Evolutionary conservation across 2,329 filamentous ascomycete genomes (phyloP).

Genomic region (Colletotrichum musae): DNA sequence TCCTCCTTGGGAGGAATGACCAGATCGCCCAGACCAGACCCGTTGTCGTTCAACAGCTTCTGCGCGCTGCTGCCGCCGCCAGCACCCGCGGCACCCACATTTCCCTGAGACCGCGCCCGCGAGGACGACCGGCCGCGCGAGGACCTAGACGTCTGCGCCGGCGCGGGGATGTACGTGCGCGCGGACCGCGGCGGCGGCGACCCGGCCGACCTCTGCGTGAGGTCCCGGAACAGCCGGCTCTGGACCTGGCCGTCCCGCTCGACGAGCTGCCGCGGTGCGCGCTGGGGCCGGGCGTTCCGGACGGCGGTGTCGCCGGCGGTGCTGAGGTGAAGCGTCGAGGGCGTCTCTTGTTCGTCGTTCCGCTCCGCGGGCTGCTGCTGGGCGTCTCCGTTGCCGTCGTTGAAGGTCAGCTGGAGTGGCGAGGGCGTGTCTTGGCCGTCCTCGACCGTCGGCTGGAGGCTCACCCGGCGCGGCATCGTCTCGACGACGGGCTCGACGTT

Average conservation of each 20-base stretch:
- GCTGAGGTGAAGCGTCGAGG: conserved; percentile 9
- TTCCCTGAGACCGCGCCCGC: too few relatives aligned
- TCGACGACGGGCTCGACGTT: background rate
- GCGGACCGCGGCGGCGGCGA: conserved; percentile 2
- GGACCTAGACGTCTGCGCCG: too few relatives aligned
- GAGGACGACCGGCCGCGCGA: background rate
- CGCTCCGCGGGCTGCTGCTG: background rate
- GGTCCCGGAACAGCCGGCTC: background rate
- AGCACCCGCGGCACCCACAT: too few relatives aligned
- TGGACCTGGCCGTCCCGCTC: conserved; percentile 7
- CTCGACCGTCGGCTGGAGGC: background rate
- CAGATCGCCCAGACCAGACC: too few relatives aligned
- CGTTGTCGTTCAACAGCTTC: too few relatives aligned
- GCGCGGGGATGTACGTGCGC: background rate
- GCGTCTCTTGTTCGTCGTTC: background rate
- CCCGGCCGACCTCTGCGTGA: background rate
- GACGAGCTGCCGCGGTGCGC: background rate
- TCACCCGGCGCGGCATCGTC: background rate
- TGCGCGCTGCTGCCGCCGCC: too few relatives aligned
- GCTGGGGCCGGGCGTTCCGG: background rate
- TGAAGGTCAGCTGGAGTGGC: background rate
- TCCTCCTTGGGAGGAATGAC: too few relatives aligned
- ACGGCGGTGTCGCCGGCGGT: background rate
- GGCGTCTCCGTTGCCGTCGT: background rate
- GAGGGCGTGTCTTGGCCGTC: background rate